These are phyloP conservation scores for Eucommia ulmoides DNA, from an alignment of 257 asterid species.

Conservation along the genomic window DNA sequence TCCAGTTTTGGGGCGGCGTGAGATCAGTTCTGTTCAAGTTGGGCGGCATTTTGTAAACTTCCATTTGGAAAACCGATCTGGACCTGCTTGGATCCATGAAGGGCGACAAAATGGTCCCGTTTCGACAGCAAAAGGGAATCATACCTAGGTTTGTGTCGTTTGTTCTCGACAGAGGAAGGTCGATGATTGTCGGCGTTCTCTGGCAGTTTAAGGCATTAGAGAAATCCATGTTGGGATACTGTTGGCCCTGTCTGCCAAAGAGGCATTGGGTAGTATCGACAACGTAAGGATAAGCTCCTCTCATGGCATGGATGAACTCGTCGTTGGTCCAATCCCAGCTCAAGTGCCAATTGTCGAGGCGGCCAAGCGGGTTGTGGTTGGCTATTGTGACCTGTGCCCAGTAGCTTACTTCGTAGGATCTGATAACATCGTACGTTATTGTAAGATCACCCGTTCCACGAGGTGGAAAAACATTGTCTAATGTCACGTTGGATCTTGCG, in stretches of 20 bases:
- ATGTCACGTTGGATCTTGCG: conserved; percentile 32
- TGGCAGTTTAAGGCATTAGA: conserved; percentile 63
- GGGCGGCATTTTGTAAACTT: conserved; percentile 89
- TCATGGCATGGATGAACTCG: conserved; percentile 69
- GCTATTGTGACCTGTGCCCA: conserved; percentile 78
- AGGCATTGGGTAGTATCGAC: conserved; percentile 60
- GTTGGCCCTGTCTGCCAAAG: conserved; percentile 62
- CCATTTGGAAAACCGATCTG: conserved; percentile 61
- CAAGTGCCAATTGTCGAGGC: conserved; percentile 81
- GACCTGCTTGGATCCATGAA: conserved; percentile 86
- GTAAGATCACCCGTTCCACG: conserved; percentile 73
- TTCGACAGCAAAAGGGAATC: conserved; percentile 81
- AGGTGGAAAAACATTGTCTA: conserved; percentile 48
- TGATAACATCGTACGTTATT: conserved; percentile 57
- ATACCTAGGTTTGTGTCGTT: conserved; percentile 60
- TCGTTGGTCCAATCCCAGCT: conserved; percentile 99
- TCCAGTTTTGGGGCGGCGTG: conserved; percentile 76
- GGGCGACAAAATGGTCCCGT: conserved; percentile 86
- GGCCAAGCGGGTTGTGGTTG: conserved; percentile 74
- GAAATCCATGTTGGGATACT: conserved; percentile 47
- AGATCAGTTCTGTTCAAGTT: conserved; percentile 73
- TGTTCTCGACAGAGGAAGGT: conserved; percentile 59
- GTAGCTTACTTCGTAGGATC: conserved; percentile 61
- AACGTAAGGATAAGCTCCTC: conserved; percentile 73
- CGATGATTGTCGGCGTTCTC: conserved; percentile 66